Conservation (phyloP, 1,284 basidiomycete species). For the Salmacisia buchloeana region DNA sequence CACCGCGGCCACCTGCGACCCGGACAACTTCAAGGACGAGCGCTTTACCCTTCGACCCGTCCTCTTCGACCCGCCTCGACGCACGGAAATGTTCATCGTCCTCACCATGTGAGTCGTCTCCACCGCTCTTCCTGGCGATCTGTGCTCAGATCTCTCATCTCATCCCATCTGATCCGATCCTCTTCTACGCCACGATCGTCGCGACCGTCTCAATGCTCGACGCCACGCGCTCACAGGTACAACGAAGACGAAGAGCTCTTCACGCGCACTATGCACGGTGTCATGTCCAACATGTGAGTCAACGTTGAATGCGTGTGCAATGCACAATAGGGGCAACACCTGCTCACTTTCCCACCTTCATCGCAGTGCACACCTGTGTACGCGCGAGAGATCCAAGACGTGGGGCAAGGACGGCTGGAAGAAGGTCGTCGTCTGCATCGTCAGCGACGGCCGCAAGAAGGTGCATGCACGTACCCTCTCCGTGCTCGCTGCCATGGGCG, state of each 20-base stretch:
- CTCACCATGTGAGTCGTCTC: conserved; percentile 37
- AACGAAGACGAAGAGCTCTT: conserved; percentile 30
- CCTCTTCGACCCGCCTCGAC: conserved; percentile 41
- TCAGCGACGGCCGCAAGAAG: conserved; percentile 74
- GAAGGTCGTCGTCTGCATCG: conserved; percentile 80
- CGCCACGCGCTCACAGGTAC: background rate
- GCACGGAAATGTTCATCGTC: conserved; percentile 47
- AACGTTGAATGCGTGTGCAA: background rate
- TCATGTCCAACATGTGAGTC: conserved; percentile 45
- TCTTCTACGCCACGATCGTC: too few species aligned
- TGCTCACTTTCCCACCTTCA: background rate
- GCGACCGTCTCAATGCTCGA: too few species aligned
- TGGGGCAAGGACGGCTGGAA: conserved; percentile 98
- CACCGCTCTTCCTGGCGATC: background rate
- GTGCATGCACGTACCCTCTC: conserved; percentile 78
- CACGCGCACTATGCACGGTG: conserved; percentile 45
- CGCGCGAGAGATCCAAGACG: conserved; percentile 74
- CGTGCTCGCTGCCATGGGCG: conserved; percentile 70
- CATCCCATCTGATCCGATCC: background rate
- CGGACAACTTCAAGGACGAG: conserved; percentile 29
- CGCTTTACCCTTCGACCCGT: conserved; percentile 43
- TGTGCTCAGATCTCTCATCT: background rate
- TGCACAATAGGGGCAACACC: background rate
- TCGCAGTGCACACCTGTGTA: conserved; percentile 61
- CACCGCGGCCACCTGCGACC: conserved; percentile 33